Base-by-base conservation (phyloP, 202 grass and related monocot species). In the Digitaria exilis region DNA sequence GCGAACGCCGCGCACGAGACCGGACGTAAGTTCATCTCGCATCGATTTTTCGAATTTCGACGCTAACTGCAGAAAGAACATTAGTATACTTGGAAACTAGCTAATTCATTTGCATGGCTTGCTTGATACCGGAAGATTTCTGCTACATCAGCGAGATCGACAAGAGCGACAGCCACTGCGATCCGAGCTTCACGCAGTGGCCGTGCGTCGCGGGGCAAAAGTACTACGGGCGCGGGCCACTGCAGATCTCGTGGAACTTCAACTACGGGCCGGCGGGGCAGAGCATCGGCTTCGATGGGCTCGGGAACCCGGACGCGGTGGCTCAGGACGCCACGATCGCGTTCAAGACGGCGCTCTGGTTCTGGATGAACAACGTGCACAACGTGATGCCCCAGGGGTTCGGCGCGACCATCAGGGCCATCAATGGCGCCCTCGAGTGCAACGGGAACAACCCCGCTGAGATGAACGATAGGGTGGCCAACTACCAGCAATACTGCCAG, bases 1-100 rank as follows among this genome's bases (percentile, higher is more conserved):
- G 84, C 91, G 1, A 89, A 94, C 28, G 79, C 90, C 79, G 88
- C 87, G 1, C 91, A 93, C 34, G 91, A 97, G 65, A 97, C 94
- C 16, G 88, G 86, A 7, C 58, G 94, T 97, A 82, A 87, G 91
- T 37, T 37, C 2, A 5, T 37, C 7, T n/a, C n/a, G n/a, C n/a
- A n/a, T n/a, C n/a, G n/a, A n/a, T n/a, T n/a, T n/a, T n/a, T n/a
- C n/a, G n/a, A n/a, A n/a, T n/a, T n/a, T n/a, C n/a, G n/a, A n/a
- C n/a, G n/a, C n/a, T n/a, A n/a, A n/a, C n/a, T n/a, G n/a, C n/a
- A n/a, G n/a, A n/a, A n/a, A n/a, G n/a, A n/a, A n/a, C n/a, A n/a
- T n/a, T n/a, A n/a, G n/a, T n/a, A n/a, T n/a, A n/a, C n/a, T n/a
- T n/a, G n/a, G n/a, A n/a, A n/a, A n/a, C n/a, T n/a, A n/a, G n/a